A percentile compares a stretch with the other conserved stretches of the same genome.
Evolutionary conservation across 2,329 filamentous ascomycete genomes (phyloP).

Genomic region (Epichloe brachyelytri): DNA sequence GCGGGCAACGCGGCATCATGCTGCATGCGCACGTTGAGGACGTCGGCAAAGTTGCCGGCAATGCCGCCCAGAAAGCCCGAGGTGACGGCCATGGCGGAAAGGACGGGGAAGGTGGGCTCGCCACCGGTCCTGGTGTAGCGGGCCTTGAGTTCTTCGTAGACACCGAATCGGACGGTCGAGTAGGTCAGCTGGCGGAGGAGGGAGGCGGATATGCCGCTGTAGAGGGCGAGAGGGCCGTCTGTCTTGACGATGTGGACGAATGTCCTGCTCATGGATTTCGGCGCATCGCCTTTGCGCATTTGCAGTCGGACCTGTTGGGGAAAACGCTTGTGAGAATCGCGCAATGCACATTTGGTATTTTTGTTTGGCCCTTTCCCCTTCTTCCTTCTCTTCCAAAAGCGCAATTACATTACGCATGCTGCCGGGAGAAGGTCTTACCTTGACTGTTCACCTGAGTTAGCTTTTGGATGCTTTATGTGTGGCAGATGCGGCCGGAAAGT

Average conservation of each 20-base stretch:
- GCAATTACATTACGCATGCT: background rate
- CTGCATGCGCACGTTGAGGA: constrained; percentile 97
- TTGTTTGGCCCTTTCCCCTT: background rate
- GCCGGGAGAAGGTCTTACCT: constrained; percentile 3
- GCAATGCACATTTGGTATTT: background rate
- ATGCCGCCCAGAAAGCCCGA: constrained; percentile 84
- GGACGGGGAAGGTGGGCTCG: constrained; percentile 56
- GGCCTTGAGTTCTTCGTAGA: constrained; percentile 87
- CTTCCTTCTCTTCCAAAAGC: background rate
- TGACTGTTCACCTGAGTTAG: constrained; percentile 5
- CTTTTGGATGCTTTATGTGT: background rate
- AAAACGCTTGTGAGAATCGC: background rate
- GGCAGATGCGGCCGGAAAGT: background rate
- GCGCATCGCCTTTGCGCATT: constrained; percentile 62
- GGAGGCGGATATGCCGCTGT: constrained; percentile 83
- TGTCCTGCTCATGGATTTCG: constrained; percentile 73
- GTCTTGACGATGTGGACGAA: constrained; percentile 67
- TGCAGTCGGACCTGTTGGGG: constrained; percentile 69
- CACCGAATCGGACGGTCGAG: constrained; percentile 88
- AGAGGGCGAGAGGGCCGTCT: constrained; percentile 70
- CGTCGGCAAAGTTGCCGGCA: constrained; percentile 87
- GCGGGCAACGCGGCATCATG: constrained; percentile 69
- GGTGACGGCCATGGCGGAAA: constrained; percentile 68
- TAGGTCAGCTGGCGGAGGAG: constrained; percentile 91
- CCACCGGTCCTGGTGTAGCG: constrained; percentile 37